phyloP scores from a whole-genome alignment of 176 grass and related monocot species.

The Cenchrus purpureus region DNA sequence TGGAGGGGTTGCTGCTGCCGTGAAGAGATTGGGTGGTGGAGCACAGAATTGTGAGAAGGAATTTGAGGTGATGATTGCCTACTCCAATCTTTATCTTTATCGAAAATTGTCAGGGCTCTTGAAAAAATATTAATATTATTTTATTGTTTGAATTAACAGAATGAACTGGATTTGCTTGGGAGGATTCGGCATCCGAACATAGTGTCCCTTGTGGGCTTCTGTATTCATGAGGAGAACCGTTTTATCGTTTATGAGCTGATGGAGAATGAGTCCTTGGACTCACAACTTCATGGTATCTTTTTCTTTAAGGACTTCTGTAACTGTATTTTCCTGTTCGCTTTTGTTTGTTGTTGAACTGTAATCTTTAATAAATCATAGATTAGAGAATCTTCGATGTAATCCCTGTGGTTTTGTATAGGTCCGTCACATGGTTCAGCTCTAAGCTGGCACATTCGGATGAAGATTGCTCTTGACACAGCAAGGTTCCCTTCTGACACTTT shows the following conservation, averaged over 20 bases:
- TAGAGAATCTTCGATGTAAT: slow-evolving; percentile 20
- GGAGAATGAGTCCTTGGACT: slow-evolving; percentile 82
- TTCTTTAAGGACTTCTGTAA: neutral
- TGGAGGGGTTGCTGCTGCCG: slow-evolving; percentile 58
- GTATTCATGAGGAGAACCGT: slow-evolving; percentile 62
- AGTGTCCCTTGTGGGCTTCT: slow-evolving; percentile 85
- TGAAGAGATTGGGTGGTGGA: slow-evolving; percentile 66
- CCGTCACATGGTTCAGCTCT: slow-evolving; percentile 85
- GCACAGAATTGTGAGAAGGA: slow-evolving; percentile 63
- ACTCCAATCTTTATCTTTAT: neutral
- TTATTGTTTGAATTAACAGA: slow-evolving; percentile 53
- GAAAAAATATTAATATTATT: neutral
- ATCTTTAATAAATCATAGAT: neutral
- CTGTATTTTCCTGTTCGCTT: slow-evolving; percentile 18
- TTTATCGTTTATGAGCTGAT: slow-evolving; percentile 93
- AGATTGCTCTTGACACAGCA: slow-evolving; percentile 95
- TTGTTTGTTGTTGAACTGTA: neutral
- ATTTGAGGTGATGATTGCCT: slow-evolving; percentile 69
- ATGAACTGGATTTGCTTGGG: slow-evolving; percentile 84
- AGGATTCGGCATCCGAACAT: slow-evolving; percentile 94
- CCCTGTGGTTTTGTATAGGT: slow-evolving; percentile 47
- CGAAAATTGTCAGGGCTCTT: neutral
- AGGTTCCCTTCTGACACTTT: slow-evolving; percentile 59
- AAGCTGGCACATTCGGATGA: slow-evolving; percentile 91
- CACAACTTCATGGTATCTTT: slow-evolving; percentile 85